A percentile compares a stretch with the other conserved stretches of the same genome.
Conservation (phyloP, 1,284 basidiomycete genomes). For the Psilocybe mexicana region DNA sequence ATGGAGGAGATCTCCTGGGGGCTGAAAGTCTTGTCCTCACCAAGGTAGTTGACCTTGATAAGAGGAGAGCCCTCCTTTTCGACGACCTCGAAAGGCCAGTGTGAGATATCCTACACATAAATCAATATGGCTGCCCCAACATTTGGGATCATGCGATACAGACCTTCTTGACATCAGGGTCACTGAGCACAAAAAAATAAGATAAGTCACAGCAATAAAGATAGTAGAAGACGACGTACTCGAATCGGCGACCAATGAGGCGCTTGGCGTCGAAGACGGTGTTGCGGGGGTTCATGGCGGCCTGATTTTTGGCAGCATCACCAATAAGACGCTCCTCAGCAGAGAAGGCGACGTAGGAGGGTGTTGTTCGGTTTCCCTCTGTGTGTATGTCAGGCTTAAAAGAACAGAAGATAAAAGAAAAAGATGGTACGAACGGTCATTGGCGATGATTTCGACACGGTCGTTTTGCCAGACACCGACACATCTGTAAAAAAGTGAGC, state of each 20-base stretch:
- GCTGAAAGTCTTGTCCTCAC: conserved; percentile 93
- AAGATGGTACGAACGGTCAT: conserved; percentile 70
- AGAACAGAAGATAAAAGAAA: conserved; percentile 3
- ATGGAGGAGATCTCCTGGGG: conserved; percentile 99
- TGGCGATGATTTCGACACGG: conserved; percentile 98
- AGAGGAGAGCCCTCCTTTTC: conserved; percentile 94
- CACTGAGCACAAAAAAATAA: conserved; percentile 37
- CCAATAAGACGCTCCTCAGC: conserved; percentile 97
- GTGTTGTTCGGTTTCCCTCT: conserved; percentile 99
- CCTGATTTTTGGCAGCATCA: conserved; percentile 98
- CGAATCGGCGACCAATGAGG: conserved; percentile 94
- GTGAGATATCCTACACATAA: conserved; percentile 67
- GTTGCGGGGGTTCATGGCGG: conserved; percentile 94
- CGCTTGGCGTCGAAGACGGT: conserved; percentile 98
- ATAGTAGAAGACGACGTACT: conserved; percentile 51
- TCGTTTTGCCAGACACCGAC: conserved; percentile 99
- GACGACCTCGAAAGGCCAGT: conserved; percentile 96
- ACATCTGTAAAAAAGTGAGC: conserved; percentile 52
- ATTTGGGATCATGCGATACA: conserved; percentile 13
- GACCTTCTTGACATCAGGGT: conserved; percentile 87
- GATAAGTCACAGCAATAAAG: conserved; percentile 5
- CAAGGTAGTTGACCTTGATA: conserved; percentile 94
- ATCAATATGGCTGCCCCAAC: conserved; percentile 8
- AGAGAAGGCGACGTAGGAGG: conserved; percentile 99
- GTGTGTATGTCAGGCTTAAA: conserved; percentile 11